Base-by-base conservation (phyloP, 495 filamentous ascomycete species). In the Annulohypoxylon moriforme region DNA sequence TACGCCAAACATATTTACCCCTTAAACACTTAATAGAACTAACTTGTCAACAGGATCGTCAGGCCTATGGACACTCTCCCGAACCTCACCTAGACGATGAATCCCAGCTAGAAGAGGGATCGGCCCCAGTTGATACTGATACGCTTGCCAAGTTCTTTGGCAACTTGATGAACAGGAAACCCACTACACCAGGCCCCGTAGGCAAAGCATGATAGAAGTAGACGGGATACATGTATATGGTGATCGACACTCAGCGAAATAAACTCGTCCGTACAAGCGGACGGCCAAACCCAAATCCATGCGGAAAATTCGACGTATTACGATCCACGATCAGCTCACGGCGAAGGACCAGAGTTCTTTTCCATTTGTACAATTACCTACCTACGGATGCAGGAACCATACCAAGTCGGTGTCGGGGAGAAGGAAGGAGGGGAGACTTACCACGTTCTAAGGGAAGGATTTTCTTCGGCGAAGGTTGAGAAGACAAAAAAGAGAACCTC, bases 81-180 rank as follows among this genome's bases (percentile, higher is more conserved):
- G 82, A 84, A 25, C 75, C 77, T 24, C 65, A 55, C 1, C 57
- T 77, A 1, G 77, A 78, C 1, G 77, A 71, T 13, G 80, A 80
- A 52, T 44, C 72, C 1, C 58, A 75, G 2, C 67, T 74, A 13
- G 77, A 66, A 42, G 77, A 84, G 38, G 72, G 78, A 31, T 52
- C 76, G 0, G 67, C 78, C 2, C 78, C 75, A 47, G 80, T 84
- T 67, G 82, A 86, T 72, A 84, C 81, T 14, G 83, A 83, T 63
- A 81, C 82, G 60, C 64, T 86, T 22, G 82, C 84, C 67, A 83
- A 82, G 25, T 86, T 86, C 66, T 86, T 86, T 65, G 79, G 78
- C 47, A 81, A 78, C 33, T 74, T 86, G 27, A 85, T 86, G 82
- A 84, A 83, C 57, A 75, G 75, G 20, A 77, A 77, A 64, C 69